Evolutionary conservation across 805 yeast species (phyloP).

Genomic region (Metschnikowia matae): DNA sequence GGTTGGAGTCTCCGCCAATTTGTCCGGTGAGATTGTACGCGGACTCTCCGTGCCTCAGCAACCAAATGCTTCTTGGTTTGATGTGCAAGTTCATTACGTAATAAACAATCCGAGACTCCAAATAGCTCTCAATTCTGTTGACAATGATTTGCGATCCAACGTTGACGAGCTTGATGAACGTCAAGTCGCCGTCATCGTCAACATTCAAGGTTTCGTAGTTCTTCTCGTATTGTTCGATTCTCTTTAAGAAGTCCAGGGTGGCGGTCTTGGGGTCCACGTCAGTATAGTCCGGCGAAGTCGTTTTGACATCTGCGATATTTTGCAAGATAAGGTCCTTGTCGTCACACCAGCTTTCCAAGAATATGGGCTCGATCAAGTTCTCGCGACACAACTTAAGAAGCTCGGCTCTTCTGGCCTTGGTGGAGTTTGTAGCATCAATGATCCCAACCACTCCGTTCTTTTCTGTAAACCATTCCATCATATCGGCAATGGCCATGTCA

Average conservation of each 20-base stretch:
- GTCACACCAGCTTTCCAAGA: slow-evolving; percentile 88
- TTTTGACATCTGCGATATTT: slow-evolving; percentile 81
- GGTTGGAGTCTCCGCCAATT: slow-evolving; percentile 90
- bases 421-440: slow-evolving; percentile 89
- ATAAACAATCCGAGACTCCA: slow-evolving; percentile 89
- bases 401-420: slow-evolving; percentile 63
- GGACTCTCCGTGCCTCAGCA: slow-evolving; percentile 95
- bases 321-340: slow-evolving; percentile 72
- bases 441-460: slow-evolving; percentile 88
- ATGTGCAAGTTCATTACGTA: slow-evolving; percentile 94
- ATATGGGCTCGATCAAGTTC: slow-evolving; percentile 79
- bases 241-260: slow-evolving; percentile 61
- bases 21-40: slow-evolving; percentile 88
- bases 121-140: slow-evolving; percentile 80
- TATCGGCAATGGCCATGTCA: slow-evolving; percentile 65
- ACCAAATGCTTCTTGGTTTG: slow-evolving; percentile 88
- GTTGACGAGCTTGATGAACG: slow-evolving; percentile 85
- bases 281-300: slow-evolving; percentile 78
- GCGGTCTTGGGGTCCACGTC: slow-evolving; percentile 70
- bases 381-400: slow-evolving; percentile 59
- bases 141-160: slow-evolving; percentile 85
- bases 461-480: slow-evolving; percentile 80
- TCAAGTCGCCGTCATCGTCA: slow-evolving; percentile 54
- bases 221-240: slow-evolving; percentile 71
- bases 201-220: slow-evolving; percentile 74